Evolutionary conservation across 202 grass and related monocot species (phyloP), one percentile per base, ranked within the genome.

Genomic region (Dendrocalamus latiflorus): DNA sequence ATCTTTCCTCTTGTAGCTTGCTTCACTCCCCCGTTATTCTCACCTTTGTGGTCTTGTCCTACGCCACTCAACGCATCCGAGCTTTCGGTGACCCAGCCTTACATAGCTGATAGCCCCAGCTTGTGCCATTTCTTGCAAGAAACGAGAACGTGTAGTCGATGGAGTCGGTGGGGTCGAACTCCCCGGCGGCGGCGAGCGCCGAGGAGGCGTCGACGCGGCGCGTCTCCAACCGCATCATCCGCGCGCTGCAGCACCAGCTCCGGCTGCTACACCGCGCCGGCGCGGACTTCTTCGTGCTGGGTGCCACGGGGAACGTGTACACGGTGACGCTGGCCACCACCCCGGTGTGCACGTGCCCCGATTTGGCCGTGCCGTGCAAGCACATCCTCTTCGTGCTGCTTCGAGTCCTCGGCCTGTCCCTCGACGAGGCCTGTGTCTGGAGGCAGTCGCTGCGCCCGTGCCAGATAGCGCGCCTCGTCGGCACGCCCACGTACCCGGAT

Each of bases 321-420:
- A 86, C 86, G 22, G 84, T 99, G 53, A 94, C 89, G 74, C 85
- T 99, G 20, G 54, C 83, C 1, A 43, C 83, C 16, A 1, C 70
- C 1, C 96, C 96, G 6, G 77, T 86, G 43, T 99, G 96, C 96
- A 92, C 91, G 43, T 99, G 96, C 83, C 93, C 96, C 1, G 96
- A 99, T 86, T 81, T 85, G 13, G 58, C 83, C 14, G 77, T 30
- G 12, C 91, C 96, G 3, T 96, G 96, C 96, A 95, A 99, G 80
- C 96, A 98, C 81, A 74, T 98, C 84, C 91, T 98, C 33, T 98
- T 98, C 76, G 91, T 98, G 48, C 87, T 98, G 58, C 87, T 98
- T 64, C 96, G 96, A 56, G 96, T 93, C 38, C 90, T 98, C 22
- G 91, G 91, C 24, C 83, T 93, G 9, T 87, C 93, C 8, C 83